These are phyloP conservation scores for Mediolabrus comicus DNA, from an alignment of 108 stramenopile species.

Conservation along the genomic window DNA sequence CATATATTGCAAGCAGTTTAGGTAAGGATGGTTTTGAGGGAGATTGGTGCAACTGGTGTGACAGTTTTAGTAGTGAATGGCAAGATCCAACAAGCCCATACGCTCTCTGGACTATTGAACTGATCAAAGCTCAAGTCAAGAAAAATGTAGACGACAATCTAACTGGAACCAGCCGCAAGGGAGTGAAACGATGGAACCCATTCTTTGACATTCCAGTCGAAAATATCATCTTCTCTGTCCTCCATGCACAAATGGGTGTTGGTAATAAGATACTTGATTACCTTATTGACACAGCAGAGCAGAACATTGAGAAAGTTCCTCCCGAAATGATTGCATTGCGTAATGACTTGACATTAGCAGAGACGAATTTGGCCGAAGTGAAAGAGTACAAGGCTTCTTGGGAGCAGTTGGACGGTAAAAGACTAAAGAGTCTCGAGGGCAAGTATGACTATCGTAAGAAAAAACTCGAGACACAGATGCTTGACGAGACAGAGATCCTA, in stretches of 20 bases:
- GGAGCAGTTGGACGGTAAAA: not conserved
- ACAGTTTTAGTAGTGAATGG: not conserved
- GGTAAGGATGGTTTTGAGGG: constrained; percentile 1
- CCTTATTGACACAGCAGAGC: not conserved
- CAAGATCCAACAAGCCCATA: not conserved
- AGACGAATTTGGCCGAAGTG: not conserved
- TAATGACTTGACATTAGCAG: not conserved
- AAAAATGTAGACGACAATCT: not conserved
- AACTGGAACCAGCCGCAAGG: not conserved
- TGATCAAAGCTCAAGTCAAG: not conserved
- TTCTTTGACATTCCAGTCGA: not conserved
- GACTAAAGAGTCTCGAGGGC: not conserved
- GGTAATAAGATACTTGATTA: not conserved
- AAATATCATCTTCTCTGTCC: not conserved
- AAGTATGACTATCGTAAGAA: not conserved
- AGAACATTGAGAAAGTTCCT: not conserved
- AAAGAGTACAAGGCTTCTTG: not conserved
- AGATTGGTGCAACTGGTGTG: constrained; percentile 1
- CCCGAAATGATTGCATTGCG: not conserved
- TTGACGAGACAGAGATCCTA: not conserved
- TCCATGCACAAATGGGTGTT: constrained; percentile 1
- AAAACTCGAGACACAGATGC: not conserved
- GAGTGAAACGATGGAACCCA: not conserved
- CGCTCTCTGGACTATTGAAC: not conserved
- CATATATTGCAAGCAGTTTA: not conserved